Percentiles rank a stretch among this genome's conserved stretches.
These are phyloP conservation scores for Vitis vinifera DNA, from an alignment of 164 flowering plant species.

Conservation along the genomic window DNA sequence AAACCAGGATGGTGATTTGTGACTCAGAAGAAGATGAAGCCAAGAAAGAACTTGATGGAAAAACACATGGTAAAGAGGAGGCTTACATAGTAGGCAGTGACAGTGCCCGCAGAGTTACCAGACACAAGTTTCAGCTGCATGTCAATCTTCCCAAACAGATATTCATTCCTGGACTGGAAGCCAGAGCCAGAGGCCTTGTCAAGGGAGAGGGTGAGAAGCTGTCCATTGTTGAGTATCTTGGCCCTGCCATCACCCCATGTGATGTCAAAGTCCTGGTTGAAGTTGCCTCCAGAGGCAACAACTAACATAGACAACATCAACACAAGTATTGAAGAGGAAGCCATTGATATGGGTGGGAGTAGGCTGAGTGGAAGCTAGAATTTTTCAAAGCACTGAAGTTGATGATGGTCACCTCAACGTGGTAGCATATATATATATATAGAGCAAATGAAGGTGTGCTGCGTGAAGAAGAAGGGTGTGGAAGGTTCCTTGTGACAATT, in stretches of 20 bases:
- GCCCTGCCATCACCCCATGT: conserved; percentile 20
- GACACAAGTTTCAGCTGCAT: conserved; percentile 57
- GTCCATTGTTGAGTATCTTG: conserved; percentile 29
- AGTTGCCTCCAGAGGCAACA: conserved; percentile 8
- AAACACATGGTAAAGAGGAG: background rate
- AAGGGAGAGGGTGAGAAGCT: conserved; percentile 39
- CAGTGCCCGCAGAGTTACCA: conserved; percentile 57
- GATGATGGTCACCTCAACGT: no score
- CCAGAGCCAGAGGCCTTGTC: conserved; percentile 50
- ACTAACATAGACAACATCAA: no score
- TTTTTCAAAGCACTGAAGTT: no score
- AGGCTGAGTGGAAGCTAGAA: no score
- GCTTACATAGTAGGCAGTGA: conserved; percentile 48
- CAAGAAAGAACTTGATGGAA: no score
- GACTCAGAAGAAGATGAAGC: no score
- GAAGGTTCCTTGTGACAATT: no score
- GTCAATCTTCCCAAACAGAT: conserved; percentile 36
- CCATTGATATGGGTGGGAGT: no score
- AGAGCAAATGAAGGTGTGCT: no score
- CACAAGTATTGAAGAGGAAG: no score
- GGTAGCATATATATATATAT: no score
- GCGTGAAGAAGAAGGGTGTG: no score
- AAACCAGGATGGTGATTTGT: background rate
- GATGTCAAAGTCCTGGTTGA: conserved; percentile 14
- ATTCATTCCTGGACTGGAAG: conserved; percentile 38